A percentile compares a stretch with the other conserved stretches of the same genome.
phyloP scores from a whole-genome alignment of 2,329 filamentous ascomycete genomes.

The Cytospora leucostoma region DNA sequence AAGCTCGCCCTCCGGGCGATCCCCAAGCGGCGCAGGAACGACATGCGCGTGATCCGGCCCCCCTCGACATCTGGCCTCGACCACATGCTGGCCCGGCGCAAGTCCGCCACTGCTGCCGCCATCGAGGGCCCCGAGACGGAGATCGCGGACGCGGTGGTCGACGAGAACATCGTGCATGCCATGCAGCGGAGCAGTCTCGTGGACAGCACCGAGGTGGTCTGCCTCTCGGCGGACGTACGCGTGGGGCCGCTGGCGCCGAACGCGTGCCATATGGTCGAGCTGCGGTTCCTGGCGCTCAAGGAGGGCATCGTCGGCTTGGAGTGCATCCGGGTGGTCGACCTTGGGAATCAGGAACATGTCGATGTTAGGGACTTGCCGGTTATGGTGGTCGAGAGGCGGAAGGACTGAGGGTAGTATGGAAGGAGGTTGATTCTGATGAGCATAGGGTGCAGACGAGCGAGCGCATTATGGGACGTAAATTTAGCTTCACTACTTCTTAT shows the following conservation, averaged over 20 bases:
- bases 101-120: slow-evolving; percentile 28
- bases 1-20: slow-evolving; percentile 72
- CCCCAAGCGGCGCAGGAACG: slow-evolving; percentile 63
- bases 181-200: slow-evolving; percentile 67
- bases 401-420: slow-evolving; percentile 14
- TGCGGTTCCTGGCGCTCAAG: slow-evolving; percentile 69
- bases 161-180: slow-evolving; percentile 71
- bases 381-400: slow-evolving; percentile 54
- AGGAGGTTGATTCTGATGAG: slow-evolving; percentile 6
- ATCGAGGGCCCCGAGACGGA: slow-evolving; percentile 28
- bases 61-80: slow-evolving; percentile 53
- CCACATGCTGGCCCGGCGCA: slow-evolving; percentile 39
- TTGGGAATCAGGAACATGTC: slow-evolving; percentile 73
- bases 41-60: slow-evolving; percentile 54
- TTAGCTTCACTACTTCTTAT: neutral
- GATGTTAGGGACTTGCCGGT: slow-evolving; percentile 75
- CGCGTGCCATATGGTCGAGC: slow-evolving; percentile 71
- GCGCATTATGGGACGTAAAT: neutral
- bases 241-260: slow-evolving; percentile 72
- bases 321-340: slow-evolving; percentile 70
- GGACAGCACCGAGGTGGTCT: slow-evolving; percentile 69
- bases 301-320: slow-evolving; percentile 71
- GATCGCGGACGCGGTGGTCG: slow-evolving; percentile 67
- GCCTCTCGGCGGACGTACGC: slow-evolving; percentile 71
- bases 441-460: neutral